These are phyloP conservation scores for Triticum monococcum DNA, from an alignment of 176 grass and related monocot genomes.

Conservation along the genomic window DNA sequence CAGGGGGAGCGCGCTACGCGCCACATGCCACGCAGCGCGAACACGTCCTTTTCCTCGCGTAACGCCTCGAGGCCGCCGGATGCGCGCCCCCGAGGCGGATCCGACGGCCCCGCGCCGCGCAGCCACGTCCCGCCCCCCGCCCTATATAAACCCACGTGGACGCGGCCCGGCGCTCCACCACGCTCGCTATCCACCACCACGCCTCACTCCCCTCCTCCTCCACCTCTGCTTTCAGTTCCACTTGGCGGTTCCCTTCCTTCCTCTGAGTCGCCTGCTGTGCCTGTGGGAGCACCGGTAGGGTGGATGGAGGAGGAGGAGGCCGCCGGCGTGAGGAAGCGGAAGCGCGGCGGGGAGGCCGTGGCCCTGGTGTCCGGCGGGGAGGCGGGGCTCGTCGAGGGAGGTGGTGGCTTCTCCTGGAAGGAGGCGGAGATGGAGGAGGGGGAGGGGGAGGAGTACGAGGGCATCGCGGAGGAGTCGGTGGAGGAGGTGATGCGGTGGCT, in stretches of 20 bases:
- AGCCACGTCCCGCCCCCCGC: not conserved
- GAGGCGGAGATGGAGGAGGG: not conserved
- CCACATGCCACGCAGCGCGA: too few species aligned
- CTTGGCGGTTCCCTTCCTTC: not conserved
- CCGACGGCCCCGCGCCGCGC: conserved; percentile 13
- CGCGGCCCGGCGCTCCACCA: not conserved
- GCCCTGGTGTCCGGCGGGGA: not conserved
- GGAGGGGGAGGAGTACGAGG: not conserved
- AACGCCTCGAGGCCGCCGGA: not conserved
- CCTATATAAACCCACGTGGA: not conserved
- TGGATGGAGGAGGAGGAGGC: not conserved
- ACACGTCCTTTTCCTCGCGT: not conserved
- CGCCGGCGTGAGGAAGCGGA: conserved; percentile 8
- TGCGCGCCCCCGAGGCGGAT: not conserved
- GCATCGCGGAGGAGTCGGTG: conserved; percentile 53
- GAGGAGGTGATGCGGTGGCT: conserved; percentile 82
- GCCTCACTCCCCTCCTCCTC: not conserved
- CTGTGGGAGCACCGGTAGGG: not conserved
- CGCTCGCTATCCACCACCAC: not conserved
- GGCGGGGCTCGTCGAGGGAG: not conserved
- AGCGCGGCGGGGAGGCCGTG: not conserved
- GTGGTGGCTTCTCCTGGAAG: not conserved
- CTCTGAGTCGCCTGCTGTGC: too few species aligned
- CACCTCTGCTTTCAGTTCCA: not conserved
- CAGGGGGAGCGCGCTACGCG: not conserved